phyloP scores from a whole-genome alignment of 2,329 filamentous ascomycete species.

The Beauveria varroae region DNA sequence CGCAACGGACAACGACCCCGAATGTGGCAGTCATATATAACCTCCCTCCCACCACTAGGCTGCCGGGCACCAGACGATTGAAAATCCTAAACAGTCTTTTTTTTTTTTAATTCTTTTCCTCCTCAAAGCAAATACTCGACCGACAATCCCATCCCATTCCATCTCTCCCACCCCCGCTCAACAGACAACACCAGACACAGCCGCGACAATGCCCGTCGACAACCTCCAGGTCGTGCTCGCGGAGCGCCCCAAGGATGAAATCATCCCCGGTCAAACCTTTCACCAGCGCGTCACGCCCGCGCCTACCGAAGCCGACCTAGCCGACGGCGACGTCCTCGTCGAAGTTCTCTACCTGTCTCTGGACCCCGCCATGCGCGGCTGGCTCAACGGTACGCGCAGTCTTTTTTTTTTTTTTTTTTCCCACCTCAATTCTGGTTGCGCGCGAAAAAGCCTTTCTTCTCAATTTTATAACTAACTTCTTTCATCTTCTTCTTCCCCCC shows the following conservation, averaged over 20 bases:
- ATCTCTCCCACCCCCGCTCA: no score
- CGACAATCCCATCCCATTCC: background rate
- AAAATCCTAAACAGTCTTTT: background rate
- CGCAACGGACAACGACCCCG: background rate
- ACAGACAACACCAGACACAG: background rate
- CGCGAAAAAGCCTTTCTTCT: no score
- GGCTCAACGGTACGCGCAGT: conserved; percentile 48
- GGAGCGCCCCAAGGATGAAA: conserved; percentile 51
- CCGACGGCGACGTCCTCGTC: conserved; percentile 57
- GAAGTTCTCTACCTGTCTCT: conserved; percentile 58
- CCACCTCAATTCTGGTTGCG: no score
- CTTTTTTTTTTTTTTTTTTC: background rate
- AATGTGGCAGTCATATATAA: background rate
- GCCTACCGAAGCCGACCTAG: conserved; percentile 44
- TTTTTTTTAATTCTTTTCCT: background rate
- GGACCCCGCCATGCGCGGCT: conserved; percentile 70
- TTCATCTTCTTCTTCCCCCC: no score
- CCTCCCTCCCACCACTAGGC: background rate
- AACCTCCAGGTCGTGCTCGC: conserved; percentile 51
- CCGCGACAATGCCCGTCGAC: conserved; percentile 31
- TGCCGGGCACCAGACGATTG: no score
- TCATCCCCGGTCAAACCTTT: conserved; percentile 62
- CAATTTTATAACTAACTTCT: no score
- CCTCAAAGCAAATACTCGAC: background rate
- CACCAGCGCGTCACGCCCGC: conserved; percentile 41